Evolutionary conservation across 129 eudicot species (phyloP), one percentile per base, ranked within the genome.

Genomic region (Flaveria sonorensis): DNA sequence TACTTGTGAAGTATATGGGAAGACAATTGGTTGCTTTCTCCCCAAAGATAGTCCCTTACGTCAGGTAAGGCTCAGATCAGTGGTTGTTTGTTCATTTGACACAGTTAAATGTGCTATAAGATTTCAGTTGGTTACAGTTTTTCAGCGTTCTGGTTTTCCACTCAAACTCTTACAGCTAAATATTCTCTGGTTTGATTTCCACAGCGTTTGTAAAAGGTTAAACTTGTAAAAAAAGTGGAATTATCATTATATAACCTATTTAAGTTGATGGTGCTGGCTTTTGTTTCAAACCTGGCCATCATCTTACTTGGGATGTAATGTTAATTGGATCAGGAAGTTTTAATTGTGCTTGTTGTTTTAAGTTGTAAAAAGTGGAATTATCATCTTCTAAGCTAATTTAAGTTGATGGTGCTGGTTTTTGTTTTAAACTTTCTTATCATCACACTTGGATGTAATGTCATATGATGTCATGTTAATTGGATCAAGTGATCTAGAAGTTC

Each of bases 1-100:
- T 19, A 91, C 98, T 18, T 93, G 98, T 85, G 98, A 93, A 85
- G 93, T 93, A 57, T 93, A 93, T 73, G 97, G 97, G 79, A 93
- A 93, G 72, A 93, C 98, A 0, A 87, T 93, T 32, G 98, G 98
- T 74, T 59, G 89, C 84, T 93, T 73, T 85, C 88, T 93, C 70
- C 97, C 97, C 14, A 87, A 87, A 76, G 98, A 93, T 76, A 88
- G 92, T 75, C 93, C 96, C 65, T 65, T 93, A 63, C 89, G 96
- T 51, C 90, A 93, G 97, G 98, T 88, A 62, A 84, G 36, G 23
- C 51, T 68, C 55, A 40, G 81, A 52, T 77, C 78, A 14, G 21
- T 32, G 47, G 64, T 23, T 40, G 7, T 16, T 76, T 59, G 43
- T 70, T 51, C n/a, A 30, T 70, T 59, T 69, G 4, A 63, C 74